A percentile compares a stretch with the other conserved stretches of the same genome.
Conservation (phyloP, 768 basidiomycete genomes). For the Cubamyces sp. region DNA sequence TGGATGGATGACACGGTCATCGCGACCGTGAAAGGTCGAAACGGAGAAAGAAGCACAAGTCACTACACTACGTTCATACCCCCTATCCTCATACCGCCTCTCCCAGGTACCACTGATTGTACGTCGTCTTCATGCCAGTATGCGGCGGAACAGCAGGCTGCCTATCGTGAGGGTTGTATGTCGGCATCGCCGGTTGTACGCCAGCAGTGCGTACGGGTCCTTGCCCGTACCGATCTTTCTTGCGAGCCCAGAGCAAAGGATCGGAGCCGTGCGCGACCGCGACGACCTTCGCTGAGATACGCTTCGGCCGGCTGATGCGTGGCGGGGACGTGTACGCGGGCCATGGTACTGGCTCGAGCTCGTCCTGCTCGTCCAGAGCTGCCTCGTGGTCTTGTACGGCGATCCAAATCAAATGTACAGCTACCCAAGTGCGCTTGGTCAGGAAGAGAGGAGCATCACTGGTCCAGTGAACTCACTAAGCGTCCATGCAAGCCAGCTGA, state of each 20-base stretch:
- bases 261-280: constrained; percentile 21
- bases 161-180: constrained; percentile 18
- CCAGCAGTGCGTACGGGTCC: not conserved
- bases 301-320: constrained; percentile 7
- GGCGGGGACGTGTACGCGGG: constrained; percentile 5
- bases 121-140: constrained; percentile 14
- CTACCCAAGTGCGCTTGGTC: not conserved
- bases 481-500: constrained; percentile 18
- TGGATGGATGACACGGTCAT: not conserved
- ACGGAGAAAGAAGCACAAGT: not conserved
- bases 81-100: constrained; percentile 9
- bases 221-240: constrained; percentile 7
- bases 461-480: not conserved
- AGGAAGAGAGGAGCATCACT: not conserved
- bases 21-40: not conserved
- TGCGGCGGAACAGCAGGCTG: constrained; percentile 4
- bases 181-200: constrained; percentile 13
- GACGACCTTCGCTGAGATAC: constrained; percentile 23
- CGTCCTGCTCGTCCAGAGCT: not conserved
- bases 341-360: constrained; percentile 7
- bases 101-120: constrained; percentile 17
- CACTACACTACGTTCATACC: not conserved
- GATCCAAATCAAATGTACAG: constrained; percentile 23
- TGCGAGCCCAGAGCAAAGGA: constrained; percentile 21
- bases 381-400: constrained; percentile 6